Base-by-base conservation (phyloP, 1,139 yeast species). In the Saccharomyces hybrid region DNA sequence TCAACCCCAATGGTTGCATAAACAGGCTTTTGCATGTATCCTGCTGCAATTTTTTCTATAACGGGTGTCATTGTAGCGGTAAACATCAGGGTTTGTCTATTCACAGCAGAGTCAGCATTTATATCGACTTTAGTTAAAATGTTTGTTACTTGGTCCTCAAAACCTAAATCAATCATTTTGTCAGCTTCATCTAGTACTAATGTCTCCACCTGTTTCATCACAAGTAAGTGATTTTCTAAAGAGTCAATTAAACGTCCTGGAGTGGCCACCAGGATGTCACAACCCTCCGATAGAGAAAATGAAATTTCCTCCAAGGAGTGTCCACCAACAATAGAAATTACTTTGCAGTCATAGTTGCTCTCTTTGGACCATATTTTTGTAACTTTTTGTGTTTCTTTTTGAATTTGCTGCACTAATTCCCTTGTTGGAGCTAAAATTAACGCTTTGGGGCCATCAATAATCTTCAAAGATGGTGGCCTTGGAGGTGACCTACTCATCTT, bases 141-240 rank as follows among this genome's bases (percentile, higher is more conserved):
- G 30, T 77, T 74, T 41, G 78, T 79, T 49, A 93, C 78, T 60
- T 89, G 89, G 50, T 82, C 87, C 64, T 90, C 97, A 69, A 93
- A 91, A 2, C 98, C 98, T 80, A 91, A 78, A 67, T 91, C 97
- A 48, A 93, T 84, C 97, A 91, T 91, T 64, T 90, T 77, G 69
- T 91, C 98, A 1, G 97, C 97, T 70, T 91, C 98, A 73, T 91
- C 98, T 76, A 90, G 77, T 1, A 88, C 84, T 16, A 91, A 73
- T 61, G 83, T 87, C 58, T 78, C 78, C 60, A 96, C 82, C 58
- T 81, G 82, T 50, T 73, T 74, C 46, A 91, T 71, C 2, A 79
- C 80, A 2, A 90, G 61, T 14, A 86, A 74, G 28, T 82, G 81
- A 54, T 88, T 75, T 55, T 87, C 93, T 14, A 91, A 63, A 54